These are phyloP conservation scores for Carex parvula DNA, from an alignment of 176 grass and related monocot genomes.

Conservation along the genomic window DNA sequence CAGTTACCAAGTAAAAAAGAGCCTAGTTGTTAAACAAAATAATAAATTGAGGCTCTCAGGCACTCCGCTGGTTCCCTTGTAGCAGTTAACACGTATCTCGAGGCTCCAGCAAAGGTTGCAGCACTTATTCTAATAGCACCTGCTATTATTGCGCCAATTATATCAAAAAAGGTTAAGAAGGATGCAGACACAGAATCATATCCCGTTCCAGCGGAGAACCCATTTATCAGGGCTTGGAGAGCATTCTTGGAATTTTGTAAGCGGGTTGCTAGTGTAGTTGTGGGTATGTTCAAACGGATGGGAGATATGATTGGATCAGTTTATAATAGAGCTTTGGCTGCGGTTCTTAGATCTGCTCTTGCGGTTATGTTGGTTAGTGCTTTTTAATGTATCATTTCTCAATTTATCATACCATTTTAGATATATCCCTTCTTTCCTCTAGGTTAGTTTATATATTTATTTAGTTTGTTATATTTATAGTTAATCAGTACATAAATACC, in stretches of 20 bases:
- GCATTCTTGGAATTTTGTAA: constrained; percentile 41
- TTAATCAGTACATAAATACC: neutral
- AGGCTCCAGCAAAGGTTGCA: constrained; percentile 59
- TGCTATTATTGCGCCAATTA: constrained; percentile 50
- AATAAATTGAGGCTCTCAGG: constrained; percentile 46
- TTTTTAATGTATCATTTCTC: neutral
- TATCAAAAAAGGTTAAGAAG: constrained; percentile 24
- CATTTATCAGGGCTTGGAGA: constrained; percentile 45
- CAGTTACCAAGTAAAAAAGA: neutral
- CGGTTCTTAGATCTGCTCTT: constrained; percentile 58
- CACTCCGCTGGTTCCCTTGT: constrained; percentile 90
- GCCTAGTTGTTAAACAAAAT: neutral
- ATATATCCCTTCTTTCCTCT: neutral
- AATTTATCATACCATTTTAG: neutral
- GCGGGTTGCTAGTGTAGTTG: constrained; percentile 29
- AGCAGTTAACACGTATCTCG: constrained; percentile 63
- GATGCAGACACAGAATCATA: constrained; percentile 23
- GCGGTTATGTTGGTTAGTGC: constrained; percentile 48
- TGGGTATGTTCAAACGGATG: constrained; percentile 35
- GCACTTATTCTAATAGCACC: constrained; percentile 80
- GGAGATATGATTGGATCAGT: constrained; percentile 34
- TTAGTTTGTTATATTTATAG: neutral
- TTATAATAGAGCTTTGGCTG: constrained; percentile 44
- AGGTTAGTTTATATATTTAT: neutral
- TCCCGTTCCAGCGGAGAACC: constrained; percentile 21